Evolutionary conservation across 2,329 filamentous ascomycete species (phyloP).

Genomic region (Penicillium vulpinum): DNA sequence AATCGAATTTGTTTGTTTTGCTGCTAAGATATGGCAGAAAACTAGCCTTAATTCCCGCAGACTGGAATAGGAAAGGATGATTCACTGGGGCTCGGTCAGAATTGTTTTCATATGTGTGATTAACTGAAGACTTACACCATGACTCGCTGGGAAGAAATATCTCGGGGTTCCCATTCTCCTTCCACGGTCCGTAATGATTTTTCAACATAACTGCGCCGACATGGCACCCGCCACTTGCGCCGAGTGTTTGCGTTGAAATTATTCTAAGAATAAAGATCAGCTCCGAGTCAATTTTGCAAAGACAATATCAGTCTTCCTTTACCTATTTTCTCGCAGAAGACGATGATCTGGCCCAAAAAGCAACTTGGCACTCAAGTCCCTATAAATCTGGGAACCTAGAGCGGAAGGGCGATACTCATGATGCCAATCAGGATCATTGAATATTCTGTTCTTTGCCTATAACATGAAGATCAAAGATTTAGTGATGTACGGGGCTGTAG

Average conservation of each 20-base stretch:
- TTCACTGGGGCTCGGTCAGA: slow-evolving; percentile 7
- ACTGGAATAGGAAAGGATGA: slow-evolving; percentile 11
- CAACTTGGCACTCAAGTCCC: slow-evolving; percentile 9
- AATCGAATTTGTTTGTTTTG: slow-evolving; percentile 16
- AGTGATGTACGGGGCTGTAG: not conserved
- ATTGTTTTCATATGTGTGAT: not conserved
- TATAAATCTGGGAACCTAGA: slow-evolving; percentile 11
- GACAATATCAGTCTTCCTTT: not conserved
- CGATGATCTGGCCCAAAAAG: slow-evolving; percentile 15
- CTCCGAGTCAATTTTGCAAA: not conserved
- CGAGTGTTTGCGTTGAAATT: slow-evolving; percentile 13
- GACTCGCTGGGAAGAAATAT: slow-evolving; percentile 16
- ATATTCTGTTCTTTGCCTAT: slow-evolving; percentile 15
- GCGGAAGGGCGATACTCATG: slow-evolving; percentile 16
- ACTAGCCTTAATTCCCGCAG: slow-evolving; percentile 11
- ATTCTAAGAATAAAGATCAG: slow-evolving; percentile 1
- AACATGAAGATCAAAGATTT: not conserved
- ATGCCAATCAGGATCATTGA: slow-evolving; percentile 16
- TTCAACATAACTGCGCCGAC: slow-evolving; percentile 9
- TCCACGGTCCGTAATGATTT: slow-evolving; percentile 16
- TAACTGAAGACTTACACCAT: slow-evolving; percentile 4
- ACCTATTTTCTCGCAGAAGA: slow-evolving; percentile 16
- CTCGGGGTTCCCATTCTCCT: slow-evolving; percentile 5
- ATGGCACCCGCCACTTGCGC: slow-evolving; percentile 16
- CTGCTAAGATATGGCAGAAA: slow-evolving; percentile 12